These are phyloP conservation scores for Talaromyces sp. DNA, from an alignment of 2,329 filamentous ascomycete genomes.

Conservation along the genomic window DNA sequence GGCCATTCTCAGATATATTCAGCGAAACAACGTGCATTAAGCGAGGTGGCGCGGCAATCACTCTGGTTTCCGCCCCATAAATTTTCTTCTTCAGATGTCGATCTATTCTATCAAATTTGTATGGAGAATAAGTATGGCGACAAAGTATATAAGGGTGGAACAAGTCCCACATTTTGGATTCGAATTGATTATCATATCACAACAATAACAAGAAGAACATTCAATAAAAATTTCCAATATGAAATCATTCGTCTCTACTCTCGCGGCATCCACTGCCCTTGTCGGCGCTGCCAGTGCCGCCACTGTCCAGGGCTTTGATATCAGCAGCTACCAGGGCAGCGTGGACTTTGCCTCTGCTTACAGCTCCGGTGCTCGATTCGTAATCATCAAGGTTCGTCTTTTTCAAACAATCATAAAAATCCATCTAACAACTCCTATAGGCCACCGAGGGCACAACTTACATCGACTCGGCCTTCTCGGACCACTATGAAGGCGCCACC, in stretches of 20 bases:
- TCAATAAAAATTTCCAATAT: not conserved
- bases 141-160: not conserved
- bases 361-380: slow-evolving; percentile 23
- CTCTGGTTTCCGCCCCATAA: not conserved
- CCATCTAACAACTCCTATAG: slow-evolving; percentile 20
- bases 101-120: not conserved
- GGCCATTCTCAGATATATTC: not conserved
- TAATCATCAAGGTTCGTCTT: slow-evolving; percentile 26
- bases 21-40: not conserved
- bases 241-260: slow-evolving; percentile 2
- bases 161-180: not conserved
- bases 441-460: slow-evolving; percentile 50
- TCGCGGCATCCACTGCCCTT: slow-evolving; percentile 4
- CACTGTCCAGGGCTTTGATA: slow-evolving; percentile 27
- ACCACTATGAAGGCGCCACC: slow-evolving; percentile 47
- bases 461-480: slow-evolving; percentile 41
- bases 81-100: not conserved
- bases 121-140: not conserved
- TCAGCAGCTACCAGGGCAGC: slow-evolving; percentile 23
- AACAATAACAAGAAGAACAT: not conserved
- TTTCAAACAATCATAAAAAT: not conserved
- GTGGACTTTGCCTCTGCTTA: slow-evolving; percentile 25
- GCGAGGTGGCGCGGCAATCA: not conserved
- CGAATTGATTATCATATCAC: not conserved
- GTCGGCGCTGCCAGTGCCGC: slow-evolving; percentile 12